A percentile compares a stretch with the other conserved stretches of the same genome.
Conservation (phyloP, 495 filamentous ascomycete species). For the Usnea hakonensis region DNA sequence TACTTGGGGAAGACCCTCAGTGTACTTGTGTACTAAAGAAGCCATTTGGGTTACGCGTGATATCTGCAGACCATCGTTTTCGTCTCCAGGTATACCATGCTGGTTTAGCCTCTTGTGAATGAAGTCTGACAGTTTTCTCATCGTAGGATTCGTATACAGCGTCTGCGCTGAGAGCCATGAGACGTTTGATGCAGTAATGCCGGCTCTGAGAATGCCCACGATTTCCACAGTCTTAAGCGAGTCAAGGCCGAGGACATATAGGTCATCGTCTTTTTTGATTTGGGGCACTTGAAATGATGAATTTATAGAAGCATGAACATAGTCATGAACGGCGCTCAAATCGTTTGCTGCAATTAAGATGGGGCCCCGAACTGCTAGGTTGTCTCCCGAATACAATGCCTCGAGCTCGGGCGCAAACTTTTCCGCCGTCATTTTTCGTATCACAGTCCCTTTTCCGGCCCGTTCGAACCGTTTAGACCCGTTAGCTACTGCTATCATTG, state of each 20-base stretch:
- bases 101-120: slow-evolving; percentile 14
- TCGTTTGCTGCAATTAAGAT: slow-evolving; percentile 2
- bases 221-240: slow-evolving; percentile 19
- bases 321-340: slow-evolving; percentile 2
- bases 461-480: slow-evolving; percentile 36
- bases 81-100: slow-evolving; percentile 3
- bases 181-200: background rate
- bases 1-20: background rate
- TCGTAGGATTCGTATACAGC: slow-evolving; percentile 17
- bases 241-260: slow-evolving; percentile 19
- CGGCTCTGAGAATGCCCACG: slow-evolving; percentile 9
- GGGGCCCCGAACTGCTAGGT: slow-evolving; percentile 5
- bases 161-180: slow-evolving; percentile 13
- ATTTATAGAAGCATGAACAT: slow-evolving; percentile 1
- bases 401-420: slow-evolving; percentile 14
- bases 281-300: background rate
- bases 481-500: slow-evolving; percentile 12
- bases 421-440: slow-evolving; percentile 35
- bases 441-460: slow-evolving; percentile 50
- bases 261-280: slow-evolving; percentile 6
- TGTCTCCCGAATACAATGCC: slow-evolving; percentile 28
- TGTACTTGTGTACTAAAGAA: slow-evolving; percentile 7
- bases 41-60: slow-evolving; percentile 6
- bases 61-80: background rate
- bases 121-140: slow-evolving; percentile 4